Base-by-base conservation (phyloP, 129 eudicot genomes). In the Apium graveolens region DNA sequence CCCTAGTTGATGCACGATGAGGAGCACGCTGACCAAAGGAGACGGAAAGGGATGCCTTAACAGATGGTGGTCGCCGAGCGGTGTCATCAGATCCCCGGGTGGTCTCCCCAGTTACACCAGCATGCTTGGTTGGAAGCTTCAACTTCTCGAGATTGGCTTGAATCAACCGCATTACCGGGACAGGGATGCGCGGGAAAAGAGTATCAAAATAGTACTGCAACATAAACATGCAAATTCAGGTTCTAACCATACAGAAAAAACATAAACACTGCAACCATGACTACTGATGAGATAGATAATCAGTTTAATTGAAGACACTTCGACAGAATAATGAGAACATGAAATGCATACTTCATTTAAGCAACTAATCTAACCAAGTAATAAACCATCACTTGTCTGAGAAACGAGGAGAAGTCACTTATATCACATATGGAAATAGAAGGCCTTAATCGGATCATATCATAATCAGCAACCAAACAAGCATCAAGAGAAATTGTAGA, bases 11-110 rank as follows among this genome's bases (percentile, higher is more conserved):
- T 68, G 99, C 94, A 62, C 99, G 99, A 73, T 95, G 99, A 72
- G 99, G 99, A 70, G 99, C 99, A 49, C 99, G 96, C 83, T 95
- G 99, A 73, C 99, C 99, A 49, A 95, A 95, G n/a, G 99, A 95
- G 63, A 95, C 99, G 1, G 99, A 95, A 65, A 95, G 97, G 1
- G 99, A 85, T 27, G 99, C 99, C 83, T 95, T 95, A 41, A 95
- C 99, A 57, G 99, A 95, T 71, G 97, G 99, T 0, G 99, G 99
- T 38, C 99, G 87, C 35, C 99, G 91, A 0, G 97, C 94, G 75
- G 97, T 91, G 83, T 95, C 99, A 32, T 95, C 99, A 34, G 97
- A 88, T 26, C 92, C 92, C 78, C 93, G 93, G 48, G 92, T 91
- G 32, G 89, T 77, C 31, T 95, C 99, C 51, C 99, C 99, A 0